Conservation (phyloP, 495 filamentous ascomycete genomes). For the Penicillium coffeae region DNA sequence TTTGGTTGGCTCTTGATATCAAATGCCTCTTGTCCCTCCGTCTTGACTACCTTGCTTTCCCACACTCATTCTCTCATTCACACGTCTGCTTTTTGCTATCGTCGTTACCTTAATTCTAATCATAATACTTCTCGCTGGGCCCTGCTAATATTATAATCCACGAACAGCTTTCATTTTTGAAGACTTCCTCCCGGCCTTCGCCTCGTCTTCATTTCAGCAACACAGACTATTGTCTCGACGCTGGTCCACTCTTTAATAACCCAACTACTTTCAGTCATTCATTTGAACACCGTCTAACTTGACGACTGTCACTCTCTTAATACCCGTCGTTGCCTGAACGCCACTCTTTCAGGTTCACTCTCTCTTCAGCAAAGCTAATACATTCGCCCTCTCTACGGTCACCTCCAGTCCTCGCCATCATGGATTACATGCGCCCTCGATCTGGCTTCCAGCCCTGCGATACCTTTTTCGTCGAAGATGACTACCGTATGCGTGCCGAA, state of each 20-base stretch:
- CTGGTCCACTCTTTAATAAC: conserved; percentile 43
- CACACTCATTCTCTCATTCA: conserved; percentile 10
- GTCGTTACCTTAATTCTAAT: conserved; percentile 10
- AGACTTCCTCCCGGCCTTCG: conserved; percentile 38
- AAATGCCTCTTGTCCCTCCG: conserved; percentile 18
- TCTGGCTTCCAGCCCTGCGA: conserved; percentile 61
- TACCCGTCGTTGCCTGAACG: conserved; percentile 43
- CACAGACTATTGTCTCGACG: conserved; percentile 36
- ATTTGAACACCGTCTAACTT: conserved; percentile 37
- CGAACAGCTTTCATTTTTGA: conserved; percentile 38
- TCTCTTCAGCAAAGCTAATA: conserved; percentile 25
- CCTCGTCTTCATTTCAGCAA: conserved; percentile 33
- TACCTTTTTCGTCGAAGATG: conserved; percentile 87
- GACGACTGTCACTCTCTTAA: conserved; percentile 55
- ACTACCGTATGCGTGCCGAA: conserved; percentile 40
- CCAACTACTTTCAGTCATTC: conserved; percentile 59
- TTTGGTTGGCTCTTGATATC: conserved; percentile 22
- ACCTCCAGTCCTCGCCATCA: conserved; percentile 43
- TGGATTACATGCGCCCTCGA: conserved; percentile 63
- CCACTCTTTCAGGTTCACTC: conserved; percentile 32
- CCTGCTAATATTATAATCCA: conserved; percentile 41
- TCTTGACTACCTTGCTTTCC: conserved; percentile 13
- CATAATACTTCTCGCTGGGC: conserved; percentile 13
- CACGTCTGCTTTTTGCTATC: conserved; percentile 1
- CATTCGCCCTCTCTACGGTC: background rate